Base-by-base conservation (phyloP, 495 filamentous ascomycete genomes). In the Sabuloglossum arenarium region DNA sequence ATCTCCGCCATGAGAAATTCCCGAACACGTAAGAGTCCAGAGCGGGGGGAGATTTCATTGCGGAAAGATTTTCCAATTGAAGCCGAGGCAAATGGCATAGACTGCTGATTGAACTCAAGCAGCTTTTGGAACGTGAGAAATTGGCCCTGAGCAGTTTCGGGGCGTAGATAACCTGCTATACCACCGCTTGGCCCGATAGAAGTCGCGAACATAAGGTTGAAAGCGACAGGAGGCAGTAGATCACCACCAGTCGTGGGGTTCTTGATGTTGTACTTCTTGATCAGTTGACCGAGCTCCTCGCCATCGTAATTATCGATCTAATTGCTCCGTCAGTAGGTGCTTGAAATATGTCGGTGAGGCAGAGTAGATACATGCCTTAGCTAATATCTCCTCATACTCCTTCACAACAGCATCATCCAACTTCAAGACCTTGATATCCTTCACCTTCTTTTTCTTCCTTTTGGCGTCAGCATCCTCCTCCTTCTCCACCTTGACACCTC, bases 1-100 rank as follows among this genome's bases (percentile, higher is more conserved):
- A 88, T 84, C 67, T 88, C 84, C 5, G 82, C 81, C 81, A 85
- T 83, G 46, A 84, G 66, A 67, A 85, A 85, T 63, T 84, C 81
- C 60, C 81, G 73, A 25, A 84, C 81, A 59, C 81, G 75, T 47
- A 84, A 68, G 8, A 84, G 73, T 64, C 81, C 80, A 23, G 78
- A 69, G 31, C 81, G 74, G 5, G 81, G 81, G 0, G 81, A 82
- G 34, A 85, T 84, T 61, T 84, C 81, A 60, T 85, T 85, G 52
- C 81, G 77, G 71, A 83, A 84, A 0, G 80, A 83, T 68, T 85
- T 84, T 63, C 81, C 81, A 70, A 85, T 83, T 31, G 76, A 79
- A n/a, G 81, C 81, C 51, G 79, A 82, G 6, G 84, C 84, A 61
- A 88, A 86, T 5, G 84, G 84, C 76, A 87, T 85, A 37, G 71